phyloP scores from a whole-genome alignment of 176 grass and related monocot species.

The Oryza glumipatula region DNA sequence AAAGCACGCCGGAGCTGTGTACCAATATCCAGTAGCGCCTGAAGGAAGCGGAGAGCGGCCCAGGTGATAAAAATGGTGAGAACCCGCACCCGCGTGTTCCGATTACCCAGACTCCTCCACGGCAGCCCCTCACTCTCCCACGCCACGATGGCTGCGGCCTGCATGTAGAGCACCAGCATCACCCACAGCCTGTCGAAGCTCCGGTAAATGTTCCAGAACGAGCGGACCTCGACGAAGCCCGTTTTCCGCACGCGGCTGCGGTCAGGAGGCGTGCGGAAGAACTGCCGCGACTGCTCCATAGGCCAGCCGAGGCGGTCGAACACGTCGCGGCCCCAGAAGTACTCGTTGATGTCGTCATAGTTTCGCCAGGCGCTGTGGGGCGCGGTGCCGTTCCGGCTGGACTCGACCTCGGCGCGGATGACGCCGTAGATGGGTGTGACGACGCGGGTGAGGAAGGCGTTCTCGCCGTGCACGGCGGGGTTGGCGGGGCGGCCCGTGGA shows the following conservation, averaged over 20 bases:
- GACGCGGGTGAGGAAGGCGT: slow-evolving; percentile 68
- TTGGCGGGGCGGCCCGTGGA: slow-evolving; percentile 58
- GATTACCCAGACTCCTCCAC: slow-evolving; percentile 56
- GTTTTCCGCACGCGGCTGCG: slow-evolving; percentile 79
- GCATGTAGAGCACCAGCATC: slow-evolving; percentile 84
- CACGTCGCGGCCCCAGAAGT: slow-evolving; percentile 83
- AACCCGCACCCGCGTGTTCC: slow-evolving; percentile 43
- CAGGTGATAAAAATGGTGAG: slow-evolving; percentile 92
- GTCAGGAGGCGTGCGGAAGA: slow-evolving; percentile 67
- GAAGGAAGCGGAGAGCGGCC: slow-evolving; percentile 77
- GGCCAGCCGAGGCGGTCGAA: slow-evolving; percentile 83
- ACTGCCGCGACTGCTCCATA: slow-evolving; percentile 61
- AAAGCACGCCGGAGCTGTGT: slow-evolving; percentile 80
- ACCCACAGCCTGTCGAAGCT: slow-evolving; percentile 96
- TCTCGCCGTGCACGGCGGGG: slow-evolving; percentile 73
- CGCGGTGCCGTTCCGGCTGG: slow-evolving; percentile 58
- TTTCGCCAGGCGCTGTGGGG: slow-evolving; percentile 93
- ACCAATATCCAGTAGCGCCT: slow-evolving; percentile 78
- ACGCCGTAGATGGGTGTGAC: slow-evolving; percentile 65
- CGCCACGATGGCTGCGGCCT: slow-evolving; percentile 72
- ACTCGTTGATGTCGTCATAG: slow-evolving; percentile 97
- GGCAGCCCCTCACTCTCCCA: slow-evolving; percentile 60
- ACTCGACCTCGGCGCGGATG: slow-evolving; percentile 65
- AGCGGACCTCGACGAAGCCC: slow-evolving; percentile 89
- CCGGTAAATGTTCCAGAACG: slow-evolving; percentile 84